A percentile compares a stretch with the other conserved stretches of the same genome.
Evolutionary conservation across 140 eudicot species (phyloP).

Genomic region (Flaveria floridana): DNA sequence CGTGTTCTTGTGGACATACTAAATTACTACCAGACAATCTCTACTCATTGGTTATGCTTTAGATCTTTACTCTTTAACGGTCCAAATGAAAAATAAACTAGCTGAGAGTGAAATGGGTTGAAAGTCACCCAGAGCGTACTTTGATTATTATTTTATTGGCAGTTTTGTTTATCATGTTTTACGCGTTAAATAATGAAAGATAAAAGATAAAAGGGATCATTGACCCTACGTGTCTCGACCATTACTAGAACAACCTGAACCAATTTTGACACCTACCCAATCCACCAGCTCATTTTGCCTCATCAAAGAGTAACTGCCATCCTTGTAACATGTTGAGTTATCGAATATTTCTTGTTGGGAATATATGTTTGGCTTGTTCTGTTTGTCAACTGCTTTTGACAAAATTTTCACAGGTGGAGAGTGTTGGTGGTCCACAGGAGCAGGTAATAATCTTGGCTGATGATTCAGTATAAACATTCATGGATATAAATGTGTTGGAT

Average conservation of each 20-base stretch:
- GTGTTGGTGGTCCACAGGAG: constrained; percentile 57
- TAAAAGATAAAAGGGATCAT: neutral
- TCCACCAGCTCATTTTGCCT: neutral
- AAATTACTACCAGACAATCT: neutral
- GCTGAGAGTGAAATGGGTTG: neutral
- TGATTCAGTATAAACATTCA: neutral
- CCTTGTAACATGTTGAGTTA: neutral
- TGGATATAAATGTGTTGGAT: neutral
- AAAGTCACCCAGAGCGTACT: neutral
- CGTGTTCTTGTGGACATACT: neutral
- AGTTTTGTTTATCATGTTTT: neutral
- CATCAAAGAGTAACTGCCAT: neutral
- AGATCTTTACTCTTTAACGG: neutral
- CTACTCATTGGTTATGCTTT: neutral
- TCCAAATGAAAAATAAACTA: neutral
- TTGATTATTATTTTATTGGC: neutral
- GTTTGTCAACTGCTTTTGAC: neutral
- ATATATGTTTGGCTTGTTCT: neutral
- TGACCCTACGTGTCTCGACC: neutral
- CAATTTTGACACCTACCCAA: neutral
- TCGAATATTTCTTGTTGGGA: neutral
- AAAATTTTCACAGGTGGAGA: constrained; percentile 44
- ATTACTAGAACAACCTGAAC: neutral
- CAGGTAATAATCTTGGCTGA: constrained; percentile 36
- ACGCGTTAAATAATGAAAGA: neutral